Evolutionary conservation across 148 eudicot species (phyloP).

Genomic region (Chenopodium berlandieri): DNA sequence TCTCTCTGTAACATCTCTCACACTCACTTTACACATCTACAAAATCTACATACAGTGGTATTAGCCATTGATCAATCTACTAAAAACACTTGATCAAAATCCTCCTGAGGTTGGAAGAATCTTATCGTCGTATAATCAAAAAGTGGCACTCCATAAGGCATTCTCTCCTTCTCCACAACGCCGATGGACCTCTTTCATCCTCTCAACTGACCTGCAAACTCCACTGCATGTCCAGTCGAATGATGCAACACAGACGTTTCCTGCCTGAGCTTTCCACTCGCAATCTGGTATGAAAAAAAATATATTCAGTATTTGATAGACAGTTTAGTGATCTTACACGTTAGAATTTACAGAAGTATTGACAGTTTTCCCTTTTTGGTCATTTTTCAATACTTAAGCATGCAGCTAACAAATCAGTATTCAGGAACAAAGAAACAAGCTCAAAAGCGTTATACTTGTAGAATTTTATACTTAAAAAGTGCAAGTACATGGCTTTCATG

Average conservation of each 20-base stretch:
- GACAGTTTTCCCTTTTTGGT: background rate
- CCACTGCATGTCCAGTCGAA: conserved; percentile 94
- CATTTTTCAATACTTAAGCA: background rate
- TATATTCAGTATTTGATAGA: background rate
- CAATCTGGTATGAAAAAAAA: conserved; percentile 46
- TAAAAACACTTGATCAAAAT: conserved; percentile 16
- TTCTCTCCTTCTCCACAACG: conserved; percentile 77
- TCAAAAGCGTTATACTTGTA: background rate
- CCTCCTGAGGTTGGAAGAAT: conserved; percentile 34
- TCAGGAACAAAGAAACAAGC: background rate
- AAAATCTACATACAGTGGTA: conserved; percentile 30
- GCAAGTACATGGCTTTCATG: too few species aligned
- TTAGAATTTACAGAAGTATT: background rate
- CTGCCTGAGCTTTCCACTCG: conserved; percentile 89
- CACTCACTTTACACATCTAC: conserved; percentile 20
- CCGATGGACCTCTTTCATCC: conserved; percentile 69
- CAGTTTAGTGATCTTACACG: background rate
- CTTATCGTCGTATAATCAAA: conserved; percentile 27
- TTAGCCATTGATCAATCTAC: conserved; percentile 28
- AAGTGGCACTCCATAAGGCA: conserved; percentile 56
- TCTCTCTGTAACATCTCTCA: background rate
- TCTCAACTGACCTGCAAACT: conserved; percentile 66
- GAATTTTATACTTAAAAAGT: background rate
- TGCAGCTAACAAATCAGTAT: background rate
- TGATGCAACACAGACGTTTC: conserved; percentile 81